Percentiles rank a stretch among this genome's conserved stretches.
These are phyloP conservation scores for Saccharomyces mikatae DNA, from an alignment of 805 yeast genomes.

Conservation along the genomic window DNA sequence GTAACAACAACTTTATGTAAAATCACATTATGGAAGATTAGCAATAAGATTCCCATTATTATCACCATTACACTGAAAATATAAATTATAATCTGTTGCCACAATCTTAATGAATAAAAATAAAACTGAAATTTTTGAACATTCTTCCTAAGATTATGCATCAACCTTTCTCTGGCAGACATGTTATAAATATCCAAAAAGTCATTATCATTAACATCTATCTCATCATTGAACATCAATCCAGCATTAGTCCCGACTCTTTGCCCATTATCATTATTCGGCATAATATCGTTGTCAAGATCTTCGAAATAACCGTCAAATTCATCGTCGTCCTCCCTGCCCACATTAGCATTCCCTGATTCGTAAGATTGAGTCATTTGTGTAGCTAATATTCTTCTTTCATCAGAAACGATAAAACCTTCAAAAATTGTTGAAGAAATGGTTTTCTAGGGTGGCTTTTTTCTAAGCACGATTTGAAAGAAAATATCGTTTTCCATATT, in stretches of 20 bases:
- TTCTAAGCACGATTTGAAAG: neutral
- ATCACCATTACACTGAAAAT: conserved; percentile 10
- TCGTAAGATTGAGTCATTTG: neutral
- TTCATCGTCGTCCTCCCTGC: neutral
- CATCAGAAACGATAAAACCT: neutral
- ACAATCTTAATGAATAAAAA: conserved; percentile 13
- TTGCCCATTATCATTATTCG: neutral
- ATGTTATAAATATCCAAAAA: conserved; percentile 28
- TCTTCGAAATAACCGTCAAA: conserved; percentile 13
- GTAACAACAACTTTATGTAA: conserved; percentile 31
- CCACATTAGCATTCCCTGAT: conserved; percentile 1
- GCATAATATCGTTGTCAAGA: conserved; percentile 1
- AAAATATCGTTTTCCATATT: neutral
- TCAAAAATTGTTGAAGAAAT: neutral
- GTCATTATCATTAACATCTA: conserved; percentile 20
- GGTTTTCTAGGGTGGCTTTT: neutral
- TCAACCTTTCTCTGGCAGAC: conserved; percentile 28
- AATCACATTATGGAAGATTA: conserved; percentile 24
- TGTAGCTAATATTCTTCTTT: neutral
- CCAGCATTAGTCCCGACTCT: conserved; percentile 1
- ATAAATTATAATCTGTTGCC: conserved; percentile 18
- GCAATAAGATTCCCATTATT: conserved; percentile 12
- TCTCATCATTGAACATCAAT: conserved; percentile 4
- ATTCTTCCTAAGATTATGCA: conserved; percentile 13
- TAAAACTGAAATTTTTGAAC: conserved; percentile 9